These are phyloP conservation scores for Biscogniauxia sp. DNA, from an alignment of 2,329 filamentous ascomycete genomes.

Conservation along the genomic window DNA sequence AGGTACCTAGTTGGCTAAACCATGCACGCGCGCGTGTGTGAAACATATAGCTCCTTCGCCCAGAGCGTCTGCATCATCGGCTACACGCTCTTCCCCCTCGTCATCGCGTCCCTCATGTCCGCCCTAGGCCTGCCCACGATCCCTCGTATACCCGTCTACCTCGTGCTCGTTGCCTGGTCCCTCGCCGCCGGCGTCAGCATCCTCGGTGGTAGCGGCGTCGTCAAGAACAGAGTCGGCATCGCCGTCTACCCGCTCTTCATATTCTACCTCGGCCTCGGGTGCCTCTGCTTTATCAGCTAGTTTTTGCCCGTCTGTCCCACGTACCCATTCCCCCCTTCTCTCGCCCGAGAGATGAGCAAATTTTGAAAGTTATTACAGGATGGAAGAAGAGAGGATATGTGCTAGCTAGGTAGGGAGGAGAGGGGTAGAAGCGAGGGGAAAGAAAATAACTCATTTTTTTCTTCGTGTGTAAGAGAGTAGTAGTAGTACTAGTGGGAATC, in stretches of 20 bases:
- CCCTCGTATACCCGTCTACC: slow-evolving; percentile 84
- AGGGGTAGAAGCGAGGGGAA: too few relatives aligned
- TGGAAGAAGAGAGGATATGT: too few relatives aligned
- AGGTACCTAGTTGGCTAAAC: too few relatives aligned
- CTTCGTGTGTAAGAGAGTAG: too few relatives aligned
- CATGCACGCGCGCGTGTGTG: too few relatives aligned
- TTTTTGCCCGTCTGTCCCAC: too few relatives aligned
- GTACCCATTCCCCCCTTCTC: too few relatives aligned
- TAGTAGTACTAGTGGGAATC: too few relatives aligned
- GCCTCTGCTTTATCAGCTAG: slow-evolving; percentile 95
- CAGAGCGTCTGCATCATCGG: slow-evolving; percentile 98
- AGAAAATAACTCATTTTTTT: too few relatives aligned
- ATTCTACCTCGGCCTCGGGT: slow-evolving; percentile 91
- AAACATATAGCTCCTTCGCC: slow-evolving; percentile 75
- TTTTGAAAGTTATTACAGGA: background rate
- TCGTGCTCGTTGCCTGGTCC: slow-evolving; percentile 86
- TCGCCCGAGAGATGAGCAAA: too few relatives aligned
- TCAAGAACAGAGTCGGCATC: slow-evolving; percentile 90
- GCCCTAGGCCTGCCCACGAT: slow-evolving; percentile 78
- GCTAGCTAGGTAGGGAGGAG: too few relatives aligned
- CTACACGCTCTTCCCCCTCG: slow-evolving; percentile 95
- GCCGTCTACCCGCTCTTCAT: slow-evolving; percentile 94
- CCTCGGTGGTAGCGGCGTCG: slow-evolving; percentile 88
- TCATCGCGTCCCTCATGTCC: slow-evolving; percentile 87
- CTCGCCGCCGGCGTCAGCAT: slow-evolving; percentile 95